Percentiles rank a stretch among this genome's conserved stretches.
phyloP scores from a whole-genome alignment of 2,329 filamentous ascomycete species.

The Pseudogymnoascus sp. region DNA sequence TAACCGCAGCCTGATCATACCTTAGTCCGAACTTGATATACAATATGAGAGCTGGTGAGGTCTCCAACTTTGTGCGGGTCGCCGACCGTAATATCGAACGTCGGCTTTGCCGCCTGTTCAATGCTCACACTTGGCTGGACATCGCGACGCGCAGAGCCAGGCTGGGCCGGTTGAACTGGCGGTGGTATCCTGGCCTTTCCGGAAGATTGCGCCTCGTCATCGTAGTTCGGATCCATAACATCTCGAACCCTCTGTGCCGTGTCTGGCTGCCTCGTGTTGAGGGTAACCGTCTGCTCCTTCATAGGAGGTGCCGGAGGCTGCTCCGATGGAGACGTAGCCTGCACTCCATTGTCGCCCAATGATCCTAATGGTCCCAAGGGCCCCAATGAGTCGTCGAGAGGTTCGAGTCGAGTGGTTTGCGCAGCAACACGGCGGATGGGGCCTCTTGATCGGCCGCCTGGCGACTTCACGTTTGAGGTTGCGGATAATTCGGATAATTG shows the following conservation, averaged over 20 bases:
- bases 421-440: slow-evolving; percentile 56
- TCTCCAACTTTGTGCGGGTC: slow-evolving; percentile 98
- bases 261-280: slow-evolving; percentile 40
- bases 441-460: slow-evolving; percentile 26
- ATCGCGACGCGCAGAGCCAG: slow-evolving; percentile 44
- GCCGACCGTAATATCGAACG: slow-evolving; percentile 83
- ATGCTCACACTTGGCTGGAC: slow-evolving; percentile 75
- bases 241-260: slow-evolving; percentile 37
- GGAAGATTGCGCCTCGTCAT: slow-evolving; percentile 51
- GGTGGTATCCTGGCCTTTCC: slow-evolving; percentile 58
- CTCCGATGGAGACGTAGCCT: slow-evolving; percentile 32
- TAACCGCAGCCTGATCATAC: slow-evolving; percentile 39
- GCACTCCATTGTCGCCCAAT: slow-evolving; percentile 42
- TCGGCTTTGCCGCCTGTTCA: slow-evolving; percentile 88
- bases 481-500: slow-evolving; percentile 14
- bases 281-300: slow-evolving; percentile 58
- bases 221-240: slow-evolving; percentile 60
- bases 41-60: slow-evolving; percentile 92
- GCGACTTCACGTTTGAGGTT: slow-evolving; percentile 24
- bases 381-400: slow-evolving; percentile 66
- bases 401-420: slow-evolving; percentile 71
- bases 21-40: slow-evolving; percentile 92
- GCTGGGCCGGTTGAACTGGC: slow-evolving; percentile 52
- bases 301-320: slow-evolving; percentile 62
- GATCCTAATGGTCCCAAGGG: slow-evolving; percentile 56